Conservation (phyloP, 2,329 filamentous ascomycete species). For the Fusarium abutilonis region DNA sequence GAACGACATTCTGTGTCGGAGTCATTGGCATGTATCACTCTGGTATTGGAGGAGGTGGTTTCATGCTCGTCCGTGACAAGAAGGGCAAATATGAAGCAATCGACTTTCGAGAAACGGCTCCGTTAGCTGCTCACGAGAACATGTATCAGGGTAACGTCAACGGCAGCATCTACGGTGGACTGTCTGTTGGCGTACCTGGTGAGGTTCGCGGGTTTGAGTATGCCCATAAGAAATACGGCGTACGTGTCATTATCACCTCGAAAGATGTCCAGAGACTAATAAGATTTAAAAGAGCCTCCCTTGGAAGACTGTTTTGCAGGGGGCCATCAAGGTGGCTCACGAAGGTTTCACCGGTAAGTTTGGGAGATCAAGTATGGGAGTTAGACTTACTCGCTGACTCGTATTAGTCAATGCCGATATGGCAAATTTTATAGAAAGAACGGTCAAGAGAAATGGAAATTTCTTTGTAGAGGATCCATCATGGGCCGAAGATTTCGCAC, state of each 20-base stretch:
- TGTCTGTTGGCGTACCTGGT: conserved; percentile 77
- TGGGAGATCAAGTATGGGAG: neutral
- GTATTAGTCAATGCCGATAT: conserved; percentile 74
- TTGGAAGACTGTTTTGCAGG: conserved; percentile 77
- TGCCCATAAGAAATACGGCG: conserved; percentile 77
- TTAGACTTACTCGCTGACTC: conserved; percentile 16
- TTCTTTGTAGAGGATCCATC: conserved; percentile 79
- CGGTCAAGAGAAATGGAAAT: conserved; percentile 53
- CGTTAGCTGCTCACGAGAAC: conserved; percentile 79
- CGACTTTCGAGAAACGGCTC: conserved; percentile 90
- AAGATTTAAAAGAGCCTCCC: conserved; percentile 58
- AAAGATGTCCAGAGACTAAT: conserved; percentile 3
- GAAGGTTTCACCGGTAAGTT: conserved; percentile 69
- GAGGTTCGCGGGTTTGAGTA: conserved; percentile 83
- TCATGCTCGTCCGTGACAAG: conserved; percentile 79
- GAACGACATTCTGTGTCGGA: conserved; percentile 78
- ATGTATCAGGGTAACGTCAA: conserved; percentile 82
- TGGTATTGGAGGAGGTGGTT: conserved; percentile 90
- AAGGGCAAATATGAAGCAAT: conserved; percentile 85
- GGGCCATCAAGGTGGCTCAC: conserved; percentile 77
- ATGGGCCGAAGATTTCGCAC: conserved; percentile 91
- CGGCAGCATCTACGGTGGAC: conserved; percentile 75
- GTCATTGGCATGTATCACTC: conserved; percentile 81
- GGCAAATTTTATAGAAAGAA: conserved; percentile 74
- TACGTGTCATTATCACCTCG: conserved; percentile 44